Evolutionary conservation across 2,329 filamentous ascomycete species (phyloP), one percentile per base, ranked within the genome.

Genomic region (Ophiostoma fasciatum): DNA sequence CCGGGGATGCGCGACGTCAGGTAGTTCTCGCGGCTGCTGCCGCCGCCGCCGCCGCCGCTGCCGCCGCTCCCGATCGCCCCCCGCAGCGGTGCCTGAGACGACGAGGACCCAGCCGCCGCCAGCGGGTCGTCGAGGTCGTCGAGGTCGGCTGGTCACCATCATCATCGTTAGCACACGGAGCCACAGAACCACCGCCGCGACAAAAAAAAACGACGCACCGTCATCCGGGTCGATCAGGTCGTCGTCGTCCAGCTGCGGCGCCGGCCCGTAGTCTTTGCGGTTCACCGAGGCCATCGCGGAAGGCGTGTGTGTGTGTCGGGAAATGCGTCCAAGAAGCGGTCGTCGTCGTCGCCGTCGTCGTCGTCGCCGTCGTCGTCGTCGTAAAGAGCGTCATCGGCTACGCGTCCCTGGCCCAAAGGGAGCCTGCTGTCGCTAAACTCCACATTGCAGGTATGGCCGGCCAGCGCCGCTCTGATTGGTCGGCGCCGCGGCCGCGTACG

Each of bases 81-180:
- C 33, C 81, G 79, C 45, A 94, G 66, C 37, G 84, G 83, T 35
- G 83, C 74, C 47, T 79, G 77, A 51, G 85, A 79, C 4, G 31
- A 25, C 45, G 80, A 76, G 37, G 67, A 68, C 46, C 94, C 66
- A 37, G 84, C 64, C 41, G 60, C 59, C 45, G 70, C 65, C 45
- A 90, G 68, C 28, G 87, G 85, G 59, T 94, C 85, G 52, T 94
- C 87, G 51, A 94, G 84, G 56, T 94, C 85, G 57, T 90, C 82
- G 51, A 94, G 76, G 48, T 85, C 83, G 51, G 81, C 82, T 83
- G 23, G 11, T 8, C 22, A 4, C 22, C 22, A 4, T 11, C 22
- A 23, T 23, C 22, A 8, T 9, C 10, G 20, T 22, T 10, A 22
- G 20, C n/a, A n/a, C n/a, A n/a, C n/a, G n/a, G n/a, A n/a, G n/a